Conservation (phyloP, 495 filamentous ascomycete genomes). For the Penicillium egyptiacum region DNA sequence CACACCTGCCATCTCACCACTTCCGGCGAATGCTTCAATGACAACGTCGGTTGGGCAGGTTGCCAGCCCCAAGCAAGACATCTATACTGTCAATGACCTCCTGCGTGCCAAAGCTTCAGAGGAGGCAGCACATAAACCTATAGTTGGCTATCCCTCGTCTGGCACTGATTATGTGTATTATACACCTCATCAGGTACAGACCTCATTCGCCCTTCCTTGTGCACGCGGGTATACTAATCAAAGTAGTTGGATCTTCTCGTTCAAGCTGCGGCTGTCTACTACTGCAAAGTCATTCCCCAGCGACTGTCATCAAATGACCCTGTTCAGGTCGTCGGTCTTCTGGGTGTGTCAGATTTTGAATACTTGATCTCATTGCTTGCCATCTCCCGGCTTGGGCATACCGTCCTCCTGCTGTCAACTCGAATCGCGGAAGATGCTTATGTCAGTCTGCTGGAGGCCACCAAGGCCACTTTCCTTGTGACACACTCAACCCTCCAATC, state of each 20-base stretch:
- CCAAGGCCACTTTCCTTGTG: constrained; percentile 23
- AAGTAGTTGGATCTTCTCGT: constrained; percentile 32
- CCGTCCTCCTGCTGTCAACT: constrained; percentile 48
- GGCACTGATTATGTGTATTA: constrained; percentile 38
- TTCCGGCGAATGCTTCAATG: neutral
- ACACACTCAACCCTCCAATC: constrained; percentile 18
- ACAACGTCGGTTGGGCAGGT: neutral
- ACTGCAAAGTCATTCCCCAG: constrained; percentile 21
- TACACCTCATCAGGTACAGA: constrained; percentile 29
- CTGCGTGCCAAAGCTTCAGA: constrained; percentile 22
- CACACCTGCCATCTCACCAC: neutral
- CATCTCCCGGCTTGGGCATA: constrained; percentile 45
- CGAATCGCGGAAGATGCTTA: constrained; percentile 46
- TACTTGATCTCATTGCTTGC: constrained; percentile 46
- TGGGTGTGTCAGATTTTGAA: constrained; percentile 45
- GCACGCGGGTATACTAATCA: too few relatives aligned
- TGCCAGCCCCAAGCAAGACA: constrained; percentile 2
- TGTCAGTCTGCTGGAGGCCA: constrained; percentile 35
- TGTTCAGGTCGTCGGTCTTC: constrained; percentile 43
- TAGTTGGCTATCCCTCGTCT: constrained; percentile 32
- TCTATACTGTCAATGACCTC: constrained; percentile 33
- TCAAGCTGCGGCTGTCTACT: constrained; percentile 30
- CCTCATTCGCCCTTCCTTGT: too few relatives aligned
- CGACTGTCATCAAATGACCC: constrained; percentile 30
- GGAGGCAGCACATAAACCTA: constrained; percentile 25